Evolutionary conservation across 768 basidiomycete species (phyloP).

Genomic region (Floccularia luteovirens): DNA sequence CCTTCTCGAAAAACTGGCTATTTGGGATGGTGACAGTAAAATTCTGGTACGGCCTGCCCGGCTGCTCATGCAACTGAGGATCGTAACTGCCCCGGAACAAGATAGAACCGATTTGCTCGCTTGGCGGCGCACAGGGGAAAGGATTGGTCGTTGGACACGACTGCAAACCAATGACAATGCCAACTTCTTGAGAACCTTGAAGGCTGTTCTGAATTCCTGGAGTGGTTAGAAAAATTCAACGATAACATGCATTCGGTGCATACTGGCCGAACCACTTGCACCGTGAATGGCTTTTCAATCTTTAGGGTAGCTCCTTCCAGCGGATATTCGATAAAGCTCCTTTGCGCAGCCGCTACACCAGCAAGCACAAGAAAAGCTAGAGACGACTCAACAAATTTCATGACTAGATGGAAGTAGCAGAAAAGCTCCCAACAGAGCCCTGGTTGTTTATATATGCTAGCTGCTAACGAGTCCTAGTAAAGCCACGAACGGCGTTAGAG

Average conservation of each 20-base stretch:
- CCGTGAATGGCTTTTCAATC: constrained; percentile 21
- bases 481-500: too few species aligned
- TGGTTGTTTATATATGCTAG: too few species aligned
- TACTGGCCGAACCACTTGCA: constrained; percentile 32
- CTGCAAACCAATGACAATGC: constrained; percentile 32
- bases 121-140: constrained; percentile 13
- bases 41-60: constrained; percentile 32
- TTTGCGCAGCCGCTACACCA: constrained; percentile 18
- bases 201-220: constrained; percentile 21
- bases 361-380: neutral
- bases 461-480: too few species aligned
- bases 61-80: constrained; percentile 21
- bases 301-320: constrained; percentile 14
- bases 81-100: constrained; percentile 32
- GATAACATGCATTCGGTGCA: constrained; percentile 6
- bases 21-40: constrained; percentile 31
- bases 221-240: neutral
- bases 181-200: constrained; percentile 33
- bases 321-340: constrained; percentile 23
- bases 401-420: too few species aligned
- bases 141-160: constrained; percentile 21
- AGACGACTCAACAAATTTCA: too few species aligned
- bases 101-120: constrained; percentile 23
- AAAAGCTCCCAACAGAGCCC: too few species aligned
- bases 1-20: constrained; percentile 9